Percentiles rank a stretch among this genome's conserved stretches.
These are phyloP conservation scores for Ogataea pignaliae DNA, from an alignment of 805 yeast genomes.

Conservation along the genomic window DNA sequence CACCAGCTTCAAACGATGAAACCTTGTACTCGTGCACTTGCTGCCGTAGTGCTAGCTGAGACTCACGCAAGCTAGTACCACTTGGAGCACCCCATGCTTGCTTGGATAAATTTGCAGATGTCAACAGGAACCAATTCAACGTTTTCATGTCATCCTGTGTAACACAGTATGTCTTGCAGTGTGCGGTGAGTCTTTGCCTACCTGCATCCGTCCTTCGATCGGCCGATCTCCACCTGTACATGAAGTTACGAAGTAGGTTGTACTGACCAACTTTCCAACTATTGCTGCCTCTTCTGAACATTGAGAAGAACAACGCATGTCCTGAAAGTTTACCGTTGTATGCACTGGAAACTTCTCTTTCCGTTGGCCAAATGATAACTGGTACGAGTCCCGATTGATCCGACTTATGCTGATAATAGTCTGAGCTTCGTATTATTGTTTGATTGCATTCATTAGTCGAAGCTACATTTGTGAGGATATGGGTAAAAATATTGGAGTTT, in stretches of 20 bases:
- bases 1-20: slow-evolving; percentile 52
- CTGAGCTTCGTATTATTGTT: slow-evolving; percentile 15
- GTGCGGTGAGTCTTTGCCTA: slow-evolving; percentile 35
- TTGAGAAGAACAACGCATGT: slow-evolving; percentile 23
- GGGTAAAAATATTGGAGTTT: slow-evolving; percentile 39
- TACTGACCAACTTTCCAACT: slow-evolving; percentile 33
- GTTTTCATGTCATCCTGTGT: slow-evolving; percentile 46
- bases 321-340: slow-evolving; percentile 23
- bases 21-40: slow-evolving; percentile 28
- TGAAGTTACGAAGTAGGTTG: slow-evolving; percentile 35
- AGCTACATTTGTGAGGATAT: slow-evolving; percentile 42
- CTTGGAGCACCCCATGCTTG: slow-evolving; percentile 73
- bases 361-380: slow-evolving; percentile 32
- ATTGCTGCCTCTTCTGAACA: slow-evolving; percentile 12
- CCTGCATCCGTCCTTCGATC: slow-evolving; percentile 28
- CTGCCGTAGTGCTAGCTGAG: slow-evolving; percentile 11
- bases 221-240: slow-evolving; percentile 42
- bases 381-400: slow-evolving; percentile 18
- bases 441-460: slow-evolving; percentile 21
- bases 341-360: slow-evolving; percentile 20
- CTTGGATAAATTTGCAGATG: slow-evolving; percentile 70
- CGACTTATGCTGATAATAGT: slow-evolving; percentile 8
- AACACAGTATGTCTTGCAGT: slow-evolving; percentile 63
- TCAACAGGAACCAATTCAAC: slow-evolving; percentile 65
- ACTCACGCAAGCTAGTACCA: slow-evolving; percentile 10